phyloP scores from a whole-genome alignment of 2,329 filamentous ascomycete species.

The Diaporthe sp. region DNA sequence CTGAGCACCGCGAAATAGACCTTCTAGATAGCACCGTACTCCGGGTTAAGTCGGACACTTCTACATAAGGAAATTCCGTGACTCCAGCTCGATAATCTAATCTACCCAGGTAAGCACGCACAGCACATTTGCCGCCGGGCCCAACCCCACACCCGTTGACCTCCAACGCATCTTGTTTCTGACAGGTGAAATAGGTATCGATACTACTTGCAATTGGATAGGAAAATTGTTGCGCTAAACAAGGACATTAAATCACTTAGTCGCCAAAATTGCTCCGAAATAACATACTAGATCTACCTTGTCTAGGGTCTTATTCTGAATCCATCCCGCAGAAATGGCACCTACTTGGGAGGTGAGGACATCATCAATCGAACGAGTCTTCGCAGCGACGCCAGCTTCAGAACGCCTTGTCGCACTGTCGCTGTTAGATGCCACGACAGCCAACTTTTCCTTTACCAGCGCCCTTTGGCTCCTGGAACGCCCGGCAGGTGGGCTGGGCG shows the following conservation, averaged over 20 bases:
- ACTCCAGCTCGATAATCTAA: not conserved
- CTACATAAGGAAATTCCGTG: not conserved
- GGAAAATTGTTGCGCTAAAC: not conserved
- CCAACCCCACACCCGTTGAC: not conserved
- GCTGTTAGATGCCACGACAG: slow-evolving; percentile 12
- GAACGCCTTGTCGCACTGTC: not conserved
- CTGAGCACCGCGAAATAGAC: not conserved
- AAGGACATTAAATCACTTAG: not conserved
- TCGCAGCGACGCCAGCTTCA: not conserved
- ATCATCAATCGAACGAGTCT: not conserved
- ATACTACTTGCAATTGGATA: not conserved
- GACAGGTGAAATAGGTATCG: not conserved
- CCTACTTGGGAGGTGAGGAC: not conserved
- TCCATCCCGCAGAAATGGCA: not conserved
- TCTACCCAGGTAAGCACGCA: not conserved
- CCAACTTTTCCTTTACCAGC: slow-evolving; percentile 14
- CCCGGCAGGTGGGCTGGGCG: not conserved
- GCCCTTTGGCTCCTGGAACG: slow-evolving; percentile 12
- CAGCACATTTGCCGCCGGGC: not conserved
- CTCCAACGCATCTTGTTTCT: slow-evolving; percentile 1
- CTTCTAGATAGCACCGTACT: too few relatives aligned
- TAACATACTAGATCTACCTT: not conserved
- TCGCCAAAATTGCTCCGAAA: not conserved
- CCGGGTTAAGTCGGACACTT: not conserved
- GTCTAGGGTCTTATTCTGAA: slow-evolving; percentile 6